phyloP scores from a whole-genome alignment of 495 filamentous ascomycete species.

The Trichoderma orchidacearum region DNA sequence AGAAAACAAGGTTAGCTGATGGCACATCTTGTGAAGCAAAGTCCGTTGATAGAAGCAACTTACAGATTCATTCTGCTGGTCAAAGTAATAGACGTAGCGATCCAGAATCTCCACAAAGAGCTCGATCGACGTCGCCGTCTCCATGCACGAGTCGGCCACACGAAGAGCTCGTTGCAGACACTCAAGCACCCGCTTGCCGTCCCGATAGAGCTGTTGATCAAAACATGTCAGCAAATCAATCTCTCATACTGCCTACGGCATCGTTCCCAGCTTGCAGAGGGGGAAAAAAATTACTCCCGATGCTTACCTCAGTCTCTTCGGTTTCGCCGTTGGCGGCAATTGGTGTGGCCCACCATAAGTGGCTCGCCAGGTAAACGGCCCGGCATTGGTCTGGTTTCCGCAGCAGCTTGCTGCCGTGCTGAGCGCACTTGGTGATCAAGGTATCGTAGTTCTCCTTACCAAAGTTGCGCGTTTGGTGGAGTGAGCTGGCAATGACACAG shows the following conservation, averaged over 20 bases:
- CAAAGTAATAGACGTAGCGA: slow-evolving; percentile 97
- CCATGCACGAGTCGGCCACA: slow-evolving; percentile 98
- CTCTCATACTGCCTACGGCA: too few species aligned
- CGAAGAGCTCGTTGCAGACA: slow-evolving; percentile 90
- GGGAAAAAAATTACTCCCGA: background rate
- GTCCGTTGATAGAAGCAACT: slow-evolving; percentile 12
- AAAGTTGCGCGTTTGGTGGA: slow-evolving; percentile 79
- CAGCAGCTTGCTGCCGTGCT: slow-evolving; percentile 92
- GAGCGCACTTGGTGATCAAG: slow-evolving; percentile 89
- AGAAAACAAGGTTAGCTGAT: slow-evolving; percentile 10
- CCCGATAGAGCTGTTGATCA: slow-evolving; percentile 68
- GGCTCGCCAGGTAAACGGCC: slow-evolving; percentile 89
- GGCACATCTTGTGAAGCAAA: too few species aligned
- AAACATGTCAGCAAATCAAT: slow-evolving; percentile 1
- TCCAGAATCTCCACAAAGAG: slow-evolving; percentile 97
- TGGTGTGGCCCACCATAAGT: slow-evolving; percentile 95
- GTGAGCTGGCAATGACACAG: slow-evolving; percentile 78
- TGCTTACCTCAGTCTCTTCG: slow-evolving; percentile 67
- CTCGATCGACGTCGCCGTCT: slow-evolving; percentile 94
- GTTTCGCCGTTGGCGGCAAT: slow-evolving; percentile 70
- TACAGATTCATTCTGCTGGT: slow-evolving; percentile 95
- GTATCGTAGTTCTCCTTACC: slow-evolving; percentile 96
- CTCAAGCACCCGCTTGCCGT: slow-evolving; percentile 92
- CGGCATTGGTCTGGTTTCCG: slow-evolving; percentile 98
- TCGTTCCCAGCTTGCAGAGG: too few species aligned